Percentiles rank a stretch among this genome's conserved stretches.
phyloP scores from a whole-genome alignment of 2,329 filamentous ascomycete genomes.

The Claviceps paspali region DNA sequence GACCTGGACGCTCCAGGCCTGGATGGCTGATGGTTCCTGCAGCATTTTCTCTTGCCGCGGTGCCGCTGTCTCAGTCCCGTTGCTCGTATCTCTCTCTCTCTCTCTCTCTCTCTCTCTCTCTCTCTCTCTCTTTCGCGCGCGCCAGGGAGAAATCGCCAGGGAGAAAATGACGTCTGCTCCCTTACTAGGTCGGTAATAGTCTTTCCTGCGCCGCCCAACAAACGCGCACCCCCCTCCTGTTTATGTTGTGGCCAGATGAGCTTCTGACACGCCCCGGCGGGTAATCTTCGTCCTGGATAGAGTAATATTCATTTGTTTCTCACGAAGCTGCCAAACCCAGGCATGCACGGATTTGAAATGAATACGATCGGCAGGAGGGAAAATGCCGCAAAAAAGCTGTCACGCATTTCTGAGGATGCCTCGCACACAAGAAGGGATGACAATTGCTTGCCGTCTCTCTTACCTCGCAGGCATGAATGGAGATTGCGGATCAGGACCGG shows the following conservation, averaged over 20 bases:
- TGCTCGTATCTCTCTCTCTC: too few species aligned
- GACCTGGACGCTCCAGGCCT: neutral
- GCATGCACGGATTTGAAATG: neutral
- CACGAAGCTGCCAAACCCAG: neutral
- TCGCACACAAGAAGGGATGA: neutral
- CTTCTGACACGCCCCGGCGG: neutral
- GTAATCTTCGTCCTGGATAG: neutral
- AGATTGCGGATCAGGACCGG: neutral
- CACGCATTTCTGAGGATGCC: neutral
- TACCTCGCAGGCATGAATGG: neutral
- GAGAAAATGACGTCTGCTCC: conserved; percentile 1
- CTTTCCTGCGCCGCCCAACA: neutral
- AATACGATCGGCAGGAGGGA: neutral
- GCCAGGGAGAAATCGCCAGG: neutral
- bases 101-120: too few species aligned
- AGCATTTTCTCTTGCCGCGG: neutral
- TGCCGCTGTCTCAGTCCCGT: conserved; percentile 2
- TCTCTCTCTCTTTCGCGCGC: too few species aligned
- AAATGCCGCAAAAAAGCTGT: conserved; percentile 1
- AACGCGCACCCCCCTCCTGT: conserved; percentile 1
- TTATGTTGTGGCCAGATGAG: neutral
- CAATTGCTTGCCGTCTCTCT: neutral
- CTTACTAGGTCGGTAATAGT: neutral
- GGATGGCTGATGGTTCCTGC: neutral
- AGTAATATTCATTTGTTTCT: neutral